phyloP scores from a whole-genome alignment of 1,139 yeast species.

The Debaryomycetaceae sp. region DNA sequence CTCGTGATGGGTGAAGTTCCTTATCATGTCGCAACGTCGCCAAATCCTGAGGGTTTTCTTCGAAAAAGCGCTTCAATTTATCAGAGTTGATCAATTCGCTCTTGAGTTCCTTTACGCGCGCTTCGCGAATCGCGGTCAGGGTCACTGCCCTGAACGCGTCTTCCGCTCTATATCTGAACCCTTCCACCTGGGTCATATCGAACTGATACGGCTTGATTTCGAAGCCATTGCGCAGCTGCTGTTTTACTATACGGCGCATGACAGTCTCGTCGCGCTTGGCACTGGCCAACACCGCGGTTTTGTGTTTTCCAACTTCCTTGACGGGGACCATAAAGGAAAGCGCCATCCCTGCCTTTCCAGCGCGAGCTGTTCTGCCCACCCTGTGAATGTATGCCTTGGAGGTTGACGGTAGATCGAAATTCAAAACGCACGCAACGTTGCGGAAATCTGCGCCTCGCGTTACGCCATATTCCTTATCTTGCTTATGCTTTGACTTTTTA shows the following conservation, averaged over 20 bases:
- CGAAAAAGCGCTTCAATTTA: conserved; percentile 86
- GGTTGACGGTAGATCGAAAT: conserved; percentile 88
- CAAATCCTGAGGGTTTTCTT: conserved; percentile 96
- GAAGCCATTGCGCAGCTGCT: conserved; percentile 65
- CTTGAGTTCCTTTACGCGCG: conserved; percentile 82
- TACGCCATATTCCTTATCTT: conserved; percentile 79
- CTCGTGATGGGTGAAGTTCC: conserved; percentile 72
- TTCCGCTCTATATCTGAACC: conserved; percentile 92
- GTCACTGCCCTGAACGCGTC: conserved; percentile 97
- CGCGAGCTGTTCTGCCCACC: conserved; percentile 96
- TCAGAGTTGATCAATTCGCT: conserved; percentile 82
- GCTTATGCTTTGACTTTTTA: conserved; percentile 22
- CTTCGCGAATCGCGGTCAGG: conserved; percentile 81
- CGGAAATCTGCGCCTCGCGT: conserved; percentile 96
- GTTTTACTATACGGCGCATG: conserved; percentile 61
- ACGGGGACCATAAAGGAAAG: conserved; percentile 82
- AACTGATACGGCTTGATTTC: conserved; percentile 78
- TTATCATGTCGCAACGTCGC: conserved; percentile 84
- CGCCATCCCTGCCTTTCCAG: conserved; percentile 92
- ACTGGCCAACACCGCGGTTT: conserved; percentile 57
- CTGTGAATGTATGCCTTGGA: conserved; percentile 89
- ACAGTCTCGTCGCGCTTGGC: conserved; percentile 84
- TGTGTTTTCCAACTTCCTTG: conserved; percentile 83
- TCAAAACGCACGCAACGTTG: conserved; percentile 92
- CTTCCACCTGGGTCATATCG: conserved; percentile 87